Conservation (phyloP, 306 rosid genomes). For the Nissolia schottii region DNA sequence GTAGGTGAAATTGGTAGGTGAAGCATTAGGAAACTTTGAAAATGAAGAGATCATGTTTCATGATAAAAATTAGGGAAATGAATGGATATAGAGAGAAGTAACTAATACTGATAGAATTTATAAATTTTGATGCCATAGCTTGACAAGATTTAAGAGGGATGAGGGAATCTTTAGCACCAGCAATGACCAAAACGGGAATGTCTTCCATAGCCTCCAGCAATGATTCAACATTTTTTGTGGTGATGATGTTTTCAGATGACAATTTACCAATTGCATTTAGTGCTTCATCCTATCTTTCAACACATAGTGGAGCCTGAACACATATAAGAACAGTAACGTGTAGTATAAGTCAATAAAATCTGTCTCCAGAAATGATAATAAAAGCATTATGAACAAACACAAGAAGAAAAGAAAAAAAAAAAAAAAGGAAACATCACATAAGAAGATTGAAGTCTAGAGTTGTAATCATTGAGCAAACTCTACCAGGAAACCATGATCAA, state of each 20-base stretch:
- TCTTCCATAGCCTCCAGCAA: slow-evolving; percentile 62
- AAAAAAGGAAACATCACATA: neutral
- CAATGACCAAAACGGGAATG: slow-evolving; percentile 72
- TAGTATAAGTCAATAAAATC: slow-evolving; percentile 3
- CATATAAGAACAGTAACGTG: slow-evolving; percentile 4
- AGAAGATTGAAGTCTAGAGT: neutral
- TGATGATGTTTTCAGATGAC: slow-evolving; percentile 64
- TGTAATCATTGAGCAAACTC: neutral
- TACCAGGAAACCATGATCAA: neutral
- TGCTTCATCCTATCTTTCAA: slow-evolving; percentile 97
- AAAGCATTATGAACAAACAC: slow-evolving; percentile 2
- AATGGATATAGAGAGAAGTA: neutral
- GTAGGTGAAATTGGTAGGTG: slow-evolving; percentile 21
- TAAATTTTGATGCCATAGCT: slow-evolving; percentile 80
- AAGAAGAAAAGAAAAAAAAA: neutral
- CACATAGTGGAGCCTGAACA: slow-evolving; percentile 76
- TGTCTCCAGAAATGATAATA: neutral
- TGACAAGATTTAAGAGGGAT: slow-evolving; percentile 74
- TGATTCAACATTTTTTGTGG: slow-evolving; percentile 51
- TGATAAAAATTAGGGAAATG: neutral
- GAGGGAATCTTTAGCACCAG: slow-evolving; percentile 88
- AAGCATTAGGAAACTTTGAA: neutral
- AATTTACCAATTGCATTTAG: slow-evolving; percentile 91
- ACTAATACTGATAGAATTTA: slow-evolving; percentile 69
- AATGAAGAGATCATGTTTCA: neutral